These are phyloP conservation scores for Termitomyces bulborhizus DNA, from an alignment of 768 basidiomycete species.

Conservation along the genomic window DNA sequence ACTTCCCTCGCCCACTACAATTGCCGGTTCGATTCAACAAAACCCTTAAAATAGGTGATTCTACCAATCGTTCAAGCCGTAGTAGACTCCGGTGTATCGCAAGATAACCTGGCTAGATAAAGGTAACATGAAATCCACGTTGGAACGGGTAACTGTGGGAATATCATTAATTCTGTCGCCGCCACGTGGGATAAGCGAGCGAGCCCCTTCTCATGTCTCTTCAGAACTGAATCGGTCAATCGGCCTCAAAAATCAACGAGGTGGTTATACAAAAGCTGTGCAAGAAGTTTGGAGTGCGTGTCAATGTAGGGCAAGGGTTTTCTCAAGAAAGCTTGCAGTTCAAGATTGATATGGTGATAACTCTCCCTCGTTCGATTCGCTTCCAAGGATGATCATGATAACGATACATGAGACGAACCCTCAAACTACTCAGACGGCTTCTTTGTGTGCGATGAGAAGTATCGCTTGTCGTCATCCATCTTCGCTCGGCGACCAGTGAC, in stretches of 20 bases:
- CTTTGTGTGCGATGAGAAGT: not conserved
- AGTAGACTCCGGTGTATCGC: not conserved
- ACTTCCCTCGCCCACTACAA: not conserved
- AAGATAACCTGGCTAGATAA: not conserved
- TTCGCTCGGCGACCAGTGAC: not conserved
- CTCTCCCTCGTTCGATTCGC: not conserved
- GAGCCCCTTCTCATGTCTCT: not conserved
- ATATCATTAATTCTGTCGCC: not conserved
- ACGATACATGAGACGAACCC: not conserved
- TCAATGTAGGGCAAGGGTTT: not conserved
- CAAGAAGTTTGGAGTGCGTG: not conserved
- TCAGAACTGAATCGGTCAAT: not conserved
- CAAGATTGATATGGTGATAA: not conserved
- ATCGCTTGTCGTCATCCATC: not conserved
- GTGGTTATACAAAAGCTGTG: slow-evolving; percentile 4
- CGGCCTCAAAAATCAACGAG: slow-evolving; percentile 1
- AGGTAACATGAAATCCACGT: slow-evolving; percentile 3
- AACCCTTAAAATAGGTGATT: not conserved
- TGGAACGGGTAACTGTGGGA: not conserved
- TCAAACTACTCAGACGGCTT: not conserved
- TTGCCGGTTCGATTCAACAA: not conserved
- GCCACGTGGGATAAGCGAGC: not conserved
- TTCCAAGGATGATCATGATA: not conserved
- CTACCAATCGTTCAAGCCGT: not conserved
- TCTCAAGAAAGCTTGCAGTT: not conserved